Evolutionary conservation across 495 filamentous ascomycete species (phyloP).

Genomic region (Hypoxylon crocopeplum): DNA sequence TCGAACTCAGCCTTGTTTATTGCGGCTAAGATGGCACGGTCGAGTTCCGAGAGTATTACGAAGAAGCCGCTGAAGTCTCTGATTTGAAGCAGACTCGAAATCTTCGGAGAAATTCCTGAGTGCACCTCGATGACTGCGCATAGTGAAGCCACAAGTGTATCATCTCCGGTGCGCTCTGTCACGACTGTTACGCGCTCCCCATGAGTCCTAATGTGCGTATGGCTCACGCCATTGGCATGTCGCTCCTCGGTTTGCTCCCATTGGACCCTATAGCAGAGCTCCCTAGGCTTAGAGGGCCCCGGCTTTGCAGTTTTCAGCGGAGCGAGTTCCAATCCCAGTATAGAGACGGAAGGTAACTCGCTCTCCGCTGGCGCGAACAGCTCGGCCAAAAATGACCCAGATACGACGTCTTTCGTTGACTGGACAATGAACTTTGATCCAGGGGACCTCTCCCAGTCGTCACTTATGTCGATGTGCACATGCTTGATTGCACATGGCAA

Average conservation of each 20-base stretch:
- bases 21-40: slow-evolving; percentile 38
- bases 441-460: slow-evolving; percentile 36
- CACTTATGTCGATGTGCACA: slow-evolving; percentile 39
- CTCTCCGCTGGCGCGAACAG: slow-evolving; percentile 38
- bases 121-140: slow-evolving; percentile 41
- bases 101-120: slow-evolving; percentile 26
- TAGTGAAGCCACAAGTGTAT: slow-evolving; percentile 47
- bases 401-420: slow-evolving; percentile 35
- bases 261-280: slow-evolving; percentile 51
- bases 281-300: slow-evolving; percentile 26
- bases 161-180: slow-evolving; percentile 43
- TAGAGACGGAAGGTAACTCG: slow-evolving; percentile 38
- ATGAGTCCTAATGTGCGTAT: slow-evolving; percentile 14
- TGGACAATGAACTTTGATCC: slow-evolving; percentile 41
- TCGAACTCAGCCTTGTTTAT: slow-evolving; percentile 36
- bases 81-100: slow-evolving; percentile 39
- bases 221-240: slow-evolving; percentile 19
- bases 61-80: slow-evolving; percentile 39
- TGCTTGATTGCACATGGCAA: slow-evolving; percentile 38
- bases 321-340: slow-evolving; percentile 41
- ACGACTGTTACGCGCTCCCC: slow-evolving; percentile 45
- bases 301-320: slow-evolving; percentile 9
- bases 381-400: slow-evolving; percentile 41
- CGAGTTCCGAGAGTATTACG: slow-evolving; percentile 42
- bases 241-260: slow-evolving; percentile 48